phyloP scores from a whole-genome alignment of 768 basidiomycete species.

The Lactarius trivialis region DNA sequence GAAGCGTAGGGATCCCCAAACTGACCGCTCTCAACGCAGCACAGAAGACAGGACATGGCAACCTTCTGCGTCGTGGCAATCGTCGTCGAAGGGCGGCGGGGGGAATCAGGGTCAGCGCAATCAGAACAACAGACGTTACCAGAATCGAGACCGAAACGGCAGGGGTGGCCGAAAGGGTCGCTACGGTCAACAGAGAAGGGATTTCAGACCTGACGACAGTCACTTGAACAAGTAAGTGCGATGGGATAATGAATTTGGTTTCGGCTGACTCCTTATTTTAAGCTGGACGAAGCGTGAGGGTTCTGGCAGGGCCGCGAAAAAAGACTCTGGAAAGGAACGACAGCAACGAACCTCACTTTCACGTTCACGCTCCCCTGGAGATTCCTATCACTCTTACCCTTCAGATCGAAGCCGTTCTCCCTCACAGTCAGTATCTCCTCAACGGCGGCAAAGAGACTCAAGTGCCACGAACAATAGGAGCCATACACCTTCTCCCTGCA shows the following conservation, averaged over 20 bases:
- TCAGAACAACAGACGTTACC: conserved; percentile 33
- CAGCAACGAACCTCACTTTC: conserved; percentile 46
- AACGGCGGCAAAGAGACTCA: conserved; percentile 46
- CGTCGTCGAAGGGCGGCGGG: conserved; percentile 30
- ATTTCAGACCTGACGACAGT: conserved; percentile 52
- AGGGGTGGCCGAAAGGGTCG: conserved; percentile 25
- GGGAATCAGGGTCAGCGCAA: conserved; percentile 33
- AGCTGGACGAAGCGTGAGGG: conserved; percentile 67
- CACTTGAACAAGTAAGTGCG: conserved; percentile 64
- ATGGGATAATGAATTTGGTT: background rate
- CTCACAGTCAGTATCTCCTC: conserved; percentile 56
- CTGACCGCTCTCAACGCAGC: conserved; percentile 26
- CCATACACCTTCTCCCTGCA: conserved; percentile 44
- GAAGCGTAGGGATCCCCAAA: conserved; percentile 21
- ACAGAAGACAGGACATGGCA: conserved; percentile 62
- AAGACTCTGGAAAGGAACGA: conserved; percentile 36
- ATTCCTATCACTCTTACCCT: conserved; percentile 56
- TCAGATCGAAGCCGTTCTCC: conserved; percentile 62
- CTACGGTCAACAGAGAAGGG: conserved; percentile 34
- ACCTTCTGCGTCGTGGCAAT: conserved; percentile 63
- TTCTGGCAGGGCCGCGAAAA: conserved; percentile 35
- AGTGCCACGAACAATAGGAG: conserved; percentile 41
- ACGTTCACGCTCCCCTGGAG: conserved; percentile 49
- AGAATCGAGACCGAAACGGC: conserved; percentile 21
- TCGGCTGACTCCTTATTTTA: conserved; percentile 11